Conservation (phyloP, 2,329 filamentous ascomycete genomes). For the Juglanconis sp. region DNA sequence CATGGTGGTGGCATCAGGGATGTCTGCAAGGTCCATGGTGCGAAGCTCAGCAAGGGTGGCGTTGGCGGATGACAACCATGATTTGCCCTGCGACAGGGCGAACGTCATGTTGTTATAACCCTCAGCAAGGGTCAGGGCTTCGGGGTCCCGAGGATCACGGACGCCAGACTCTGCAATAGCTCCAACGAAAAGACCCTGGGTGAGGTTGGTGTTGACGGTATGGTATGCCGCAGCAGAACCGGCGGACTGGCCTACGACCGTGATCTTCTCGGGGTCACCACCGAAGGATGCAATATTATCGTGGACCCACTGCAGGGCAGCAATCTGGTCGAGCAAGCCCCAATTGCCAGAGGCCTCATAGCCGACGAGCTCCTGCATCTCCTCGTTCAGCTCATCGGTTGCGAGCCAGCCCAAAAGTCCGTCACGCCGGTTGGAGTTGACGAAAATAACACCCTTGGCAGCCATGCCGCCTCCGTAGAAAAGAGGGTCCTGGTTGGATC, state of each 20-base stretch:
- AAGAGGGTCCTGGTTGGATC: constrained; percentile 7
- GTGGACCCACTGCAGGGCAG: constrained; percentile 22
- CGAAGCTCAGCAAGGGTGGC: constrained; percentile 21
- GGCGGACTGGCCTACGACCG: constrained; percentile 12
- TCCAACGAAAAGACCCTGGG: constrained; percentile 23
- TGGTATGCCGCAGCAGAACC: constrained; percentile 4
- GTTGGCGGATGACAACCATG: constrained; percentile 16
- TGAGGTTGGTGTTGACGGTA: constrained; percentile 16
- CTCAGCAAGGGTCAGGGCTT: constrained; percentile 19
- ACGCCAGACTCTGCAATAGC: constrained; percentile 26
- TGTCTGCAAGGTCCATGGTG: constrained; percentile 12
- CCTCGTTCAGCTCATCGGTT: constrained; percentile 18
- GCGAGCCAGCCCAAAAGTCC: constrained; percentile 57
- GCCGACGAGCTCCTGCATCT: constrained; percentile 17
- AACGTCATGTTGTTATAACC: constrained; percentile 18
- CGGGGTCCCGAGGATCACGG: constrained; percentile 24
- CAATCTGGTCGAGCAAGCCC: constrained; percentile 45
- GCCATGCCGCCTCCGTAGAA: constrained; percentile 54
- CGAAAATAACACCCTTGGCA: constrained; percentile 58
- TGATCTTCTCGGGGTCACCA: constrained; percentile 21
- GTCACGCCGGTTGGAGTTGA: constrained; percentile 62
- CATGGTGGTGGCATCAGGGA: background rate
- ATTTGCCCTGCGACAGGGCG: constrained; percentile 9
- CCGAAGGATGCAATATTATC: constrained; percentile 22
- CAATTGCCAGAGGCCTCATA: constrained; percentile 39